Percentiles rank a stretch among this genome's conserved stretches.
phyloP scores from a whole-genome alignment of 78 protist genomes.

The Guillardia theta region DNA sequence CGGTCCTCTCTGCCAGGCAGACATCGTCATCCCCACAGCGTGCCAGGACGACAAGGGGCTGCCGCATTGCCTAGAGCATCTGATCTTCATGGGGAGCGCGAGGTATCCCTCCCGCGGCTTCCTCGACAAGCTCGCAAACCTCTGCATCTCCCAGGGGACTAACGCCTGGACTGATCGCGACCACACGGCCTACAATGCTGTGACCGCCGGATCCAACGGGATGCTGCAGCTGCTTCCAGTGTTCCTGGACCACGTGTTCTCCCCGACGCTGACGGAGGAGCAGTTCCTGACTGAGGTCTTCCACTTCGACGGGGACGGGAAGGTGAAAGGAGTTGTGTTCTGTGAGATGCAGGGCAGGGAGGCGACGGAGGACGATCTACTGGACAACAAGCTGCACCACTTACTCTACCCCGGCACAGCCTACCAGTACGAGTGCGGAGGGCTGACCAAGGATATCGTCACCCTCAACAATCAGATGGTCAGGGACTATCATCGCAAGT shows the following conservation, averaged over 20 bases:
- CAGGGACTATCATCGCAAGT: not conserved
- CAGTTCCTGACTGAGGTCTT: not conserved
- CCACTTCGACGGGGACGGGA: conserved; percentile 28
- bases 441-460: not conserved
- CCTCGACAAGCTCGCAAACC: conserved; percentile 1
- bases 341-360: conserved; percentile 21
- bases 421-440: conserved; percentile 3
- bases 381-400: not conserved
- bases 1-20: conserved; percentile 24
- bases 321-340: not conserved
- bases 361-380: not conserved
- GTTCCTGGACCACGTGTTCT: not conserved
- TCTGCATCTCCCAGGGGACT: not conserved
- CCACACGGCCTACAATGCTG: conserved; percentile 17
- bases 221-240: not conserved
- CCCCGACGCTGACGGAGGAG: not conserved
- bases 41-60: not conserved
- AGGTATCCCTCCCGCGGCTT: not conserved
- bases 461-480: not conserved
- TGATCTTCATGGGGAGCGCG: conserved; percentile 21
- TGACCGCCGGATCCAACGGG: not conserved
- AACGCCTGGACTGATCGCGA: conserved; percentile 35
- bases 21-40: not conserved
- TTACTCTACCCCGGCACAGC: not conserved
- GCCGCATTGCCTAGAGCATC: conserved; percentile 10